Evolutionary conservation across 805 yeast species (phyloP).

Genomic region (Zygotorulaspora florentina): DNA sequence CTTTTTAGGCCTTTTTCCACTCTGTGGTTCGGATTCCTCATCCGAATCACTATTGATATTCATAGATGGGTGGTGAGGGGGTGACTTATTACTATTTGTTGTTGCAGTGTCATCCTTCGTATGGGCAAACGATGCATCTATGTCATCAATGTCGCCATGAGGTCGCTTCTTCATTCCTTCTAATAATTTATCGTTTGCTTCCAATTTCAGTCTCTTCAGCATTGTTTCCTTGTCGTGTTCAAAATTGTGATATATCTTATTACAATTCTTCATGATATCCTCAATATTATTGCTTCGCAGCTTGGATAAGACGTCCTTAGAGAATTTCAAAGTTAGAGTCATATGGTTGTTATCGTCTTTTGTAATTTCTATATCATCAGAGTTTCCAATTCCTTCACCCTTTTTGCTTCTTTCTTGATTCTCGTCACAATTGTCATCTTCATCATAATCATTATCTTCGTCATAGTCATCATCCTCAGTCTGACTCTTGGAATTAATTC

Average conservation of each 20-base stretch:
- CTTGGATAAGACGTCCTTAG: constrained; percentile 34
- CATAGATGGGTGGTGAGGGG: constrained; percentile 24
- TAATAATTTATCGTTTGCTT: constrained; percentile 72
- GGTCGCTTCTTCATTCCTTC: constrained; percentile 29
- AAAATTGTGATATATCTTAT: constrained; percentile 68
- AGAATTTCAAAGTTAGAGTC: constrained; percentile 35
- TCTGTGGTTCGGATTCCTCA: constrained; percentile 8
- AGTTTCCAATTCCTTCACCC: neutral
- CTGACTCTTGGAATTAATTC: constrained; percentile 1
- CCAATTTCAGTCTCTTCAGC: constrained; percentile 68
- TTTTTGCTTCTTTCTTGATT: constrained; percentile 17
- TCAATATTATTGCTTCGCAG: constrained; percentile 34
- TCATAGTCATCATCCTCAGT: constrained; percentile 16
- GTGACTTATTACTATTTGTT: constrained; percentile 19
- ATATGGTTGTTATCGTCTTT: constrained; percentile 23
- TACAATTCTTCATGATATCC: constrained; percentile 53
- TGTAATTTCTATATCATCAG: constrained; percentile 4
- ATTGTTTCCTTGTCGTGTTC: constrained; percentile 74
- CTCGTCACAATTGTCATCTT: constrained; percentile 16
- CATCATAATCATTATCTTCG: constrained; percentile 14
- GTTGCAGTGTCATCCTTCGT: constrained; percentile 13
- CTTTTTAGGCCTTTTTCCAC: constrained; percentile 27
- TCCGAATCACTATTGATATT: constrained; percentile 29
- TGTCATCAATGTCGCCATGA: constrained; percentile 21
- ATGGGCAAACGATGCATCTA: constrained; percentile 10